Conservation (phyloP, 192 early-diverging fungal genomes). For the Mortierella hygrophila region DNA sequence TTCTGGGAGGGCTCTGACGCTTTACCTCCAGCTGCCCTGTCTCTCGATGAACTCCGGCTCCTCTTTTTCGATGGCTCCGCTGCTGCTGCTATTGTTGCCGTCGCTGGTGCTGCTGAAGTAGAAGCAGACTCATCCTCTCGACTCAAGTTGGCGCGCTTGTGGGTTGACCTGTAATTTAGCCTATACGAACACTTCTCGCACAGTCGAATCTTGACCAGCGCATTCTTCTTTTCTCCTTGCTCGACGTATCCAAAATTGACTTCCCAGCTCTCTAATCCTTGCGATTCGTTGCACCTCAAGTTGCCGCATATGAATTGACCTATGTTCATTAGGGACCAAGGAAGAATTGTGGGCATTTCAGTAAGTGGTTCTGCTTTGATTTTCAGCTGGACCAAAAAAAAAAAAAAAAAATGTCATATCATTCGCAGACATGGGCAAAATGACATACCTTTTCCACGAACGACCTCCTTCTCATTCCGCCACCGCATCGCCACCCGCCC, state of each 20-base stretch:
- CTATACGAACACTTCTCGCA: constrained; percentile 77
- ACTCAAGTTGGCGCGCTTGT: constrained; percentile 46
- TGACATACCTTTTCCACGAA: constrained; percentile 71
- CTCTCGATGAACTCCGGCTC: background rate
- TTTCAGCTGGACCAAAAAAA: background rate
- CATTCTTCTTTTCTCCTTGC: constrained; percentile 78
- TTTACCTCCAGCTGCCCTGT: background rate
- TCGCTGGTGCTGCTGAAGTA: background rate
- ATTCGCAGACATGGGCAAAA: background rate
- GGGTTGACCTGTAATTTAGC: constrained; percentile 79
- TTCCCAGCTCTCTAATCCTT: constrained; percentile 81
- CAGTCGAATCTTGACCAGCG: constrained; percentile 84
- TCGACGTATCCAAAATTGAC: constrained; percentile 90
- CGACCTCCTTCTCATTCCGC: constrained; percentile 77
- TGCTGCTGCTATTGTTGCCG: background rate
- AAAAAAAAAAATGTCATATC: background rate
- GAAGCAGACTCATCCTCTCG: background rate
- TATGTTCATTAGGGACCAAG: constrained; percentile 16
- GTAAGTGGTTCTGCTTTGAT: background rate
- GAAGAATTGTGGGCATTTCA: background rate
- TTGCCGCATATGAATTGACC: constrained; percentile 83
- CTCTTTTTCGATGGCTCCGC: background rate
- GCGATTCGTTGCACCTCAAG: constrained; percentile 60
- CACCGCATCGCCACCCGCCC: constrained; percentile 70
- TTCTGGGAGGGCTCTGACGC: background rate